These are phyloP conservation scores for Beauveria varroae DNA, from an alignment of 2,329 filamentous ascomycete species.

Conservation along the genomic window DNA sequence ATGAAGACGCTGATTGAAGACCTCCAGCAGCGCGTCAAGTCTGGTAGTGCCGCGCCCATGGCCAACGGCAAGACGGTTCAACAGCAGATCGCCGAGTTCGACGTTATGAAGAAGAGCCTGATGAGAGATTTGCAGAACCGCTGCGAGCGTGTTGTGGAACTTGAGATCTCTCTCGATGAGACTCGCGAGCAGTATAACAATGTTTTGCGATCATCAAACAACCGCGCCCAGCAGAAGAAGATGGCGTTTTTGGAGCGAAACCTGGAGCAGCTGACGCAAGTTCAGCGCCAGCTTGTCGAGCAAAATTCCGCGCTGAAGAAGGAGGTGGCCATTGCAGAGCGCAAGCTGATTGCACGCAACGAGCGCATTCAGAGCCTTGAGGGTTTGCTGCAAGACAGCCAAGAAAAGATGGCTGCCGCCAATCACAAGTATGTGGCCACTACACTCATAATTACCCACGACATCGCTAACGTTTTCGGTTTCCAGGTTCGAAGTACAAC, in stretches of 20 bases:
- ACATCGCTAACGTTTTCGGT: conserved; percentile 20
- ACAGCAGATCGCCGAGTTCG: conserved; percentile 97
- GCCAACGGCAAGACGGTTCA: conserved; percentile 85
- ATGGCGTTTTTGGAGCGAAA: conserved; percentile 99
- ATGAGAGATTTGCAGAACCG: conserved; percentile 99
- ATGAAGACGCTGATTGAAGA: conserved; percentile 76
- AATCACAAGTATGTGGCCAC: conserved; percentile 77
- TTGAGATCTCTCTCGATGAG: conserved; percentile 95
- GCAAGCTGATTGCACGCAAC: conserved; percentile 92
- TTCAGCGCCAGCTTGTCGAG: conserved; percentile 94
- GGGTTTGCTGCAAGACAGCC: conserved; percentile 85
- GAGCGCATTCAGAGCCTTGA: conserved; percentile 95
- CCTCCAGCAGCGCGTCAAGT: conserved; percentile 66
- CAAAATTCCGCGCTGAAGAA: conserved; percentile 97
- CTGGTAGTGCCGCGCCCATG: conserved; percentile 50
- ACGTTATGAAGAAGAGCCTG: conserved; percentile 98
- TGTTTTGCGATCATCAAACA: conserved; percentile 91
- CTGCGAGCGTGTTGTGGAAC: conserved; percentile 94
- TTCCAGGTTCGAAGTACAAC: conserved; percentile 92
- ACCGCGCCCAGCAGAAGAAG: conserved; percentile 99
- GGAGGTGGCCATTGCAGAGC: conserved; percentile 96
- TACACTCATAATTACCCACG: neutral
- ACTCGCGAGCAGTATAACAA: conserved; percentile 99
- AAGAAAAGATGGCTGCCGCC: conserved; percentile 94
- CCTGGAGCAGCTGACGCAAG: conserved; percentile 92